These are phyloP conservation scores for Pleurotus eryngii DNA, from an alignment of 768 basidiomycete genomes.

Conservation along the genomic window DNA sequence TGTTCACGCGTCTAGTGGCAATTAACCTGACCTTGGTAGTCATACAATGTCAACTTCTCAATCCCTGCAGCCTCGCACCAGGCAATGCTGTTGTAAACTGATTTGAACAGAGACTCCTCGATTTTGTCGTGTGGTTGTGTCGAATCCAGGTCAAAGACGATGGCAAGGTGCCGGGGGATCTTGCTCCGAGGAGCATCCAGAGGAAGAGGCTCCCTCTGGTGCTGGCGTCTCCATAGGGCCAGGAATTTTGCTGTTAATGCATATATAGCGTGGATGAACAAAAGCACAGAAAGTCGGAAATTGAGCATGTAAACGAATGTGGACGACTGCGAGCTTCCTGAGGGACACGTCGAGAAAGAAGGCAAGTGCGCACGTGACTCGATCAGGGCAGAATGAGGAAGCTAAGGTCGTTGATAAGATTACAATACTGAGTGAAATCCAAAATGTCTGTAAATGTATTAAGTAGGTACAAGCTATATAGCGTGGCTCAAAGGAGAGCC, in stretches of 20 bases:
- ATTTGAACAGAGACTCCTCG: conserved; percentile 44
- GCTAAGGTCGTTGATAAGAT: neutral
- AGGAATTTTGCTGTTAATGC: conserved; percentile 36
- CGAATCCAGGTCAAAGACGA: conserved; percentile 53
- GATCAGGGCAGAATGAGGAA: too few relatives aligned
- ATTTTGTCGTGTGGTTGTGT: conserved; percentile 29
- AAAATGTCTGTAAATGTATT: too few relatives aligned
- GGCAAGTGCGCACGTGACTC: too few relatives aligned
- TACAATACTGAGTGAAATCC: neutral
- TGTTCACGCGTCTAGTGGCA: neutral
- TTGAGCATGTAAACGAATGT: conserved; percentile 1
- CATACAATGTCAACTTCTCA: conserved; percentile 65
- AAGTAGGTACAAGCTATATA: too few relatives aligned
- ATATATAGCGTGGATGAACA: conserved; percentile 58
- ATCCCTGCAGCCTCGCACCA: conserved; percentile 71
- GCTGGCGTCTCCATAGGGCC: conserved; percentile 37
- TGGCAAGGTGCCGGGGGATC: conserved; percentile 62
- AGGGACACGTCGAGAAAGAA: neutral
- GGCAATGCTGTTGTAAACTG: conserved; percentile 45
- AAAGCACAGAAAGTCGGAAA: conserved; percentile 37
- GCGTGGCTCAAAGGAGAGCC: conserved; percentile 27
- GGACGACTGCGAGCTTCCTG: neutral
- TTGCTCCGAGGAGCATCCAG: conserved; percentile 52
- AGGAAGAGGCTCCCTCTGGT: conserved; percentile 38
- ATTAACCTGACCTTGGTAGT: conserved; percentile 51